phyloP scores from a whole-genome alignment of 176 grass and related monocot species.

The Musa beccarii region DNA sequence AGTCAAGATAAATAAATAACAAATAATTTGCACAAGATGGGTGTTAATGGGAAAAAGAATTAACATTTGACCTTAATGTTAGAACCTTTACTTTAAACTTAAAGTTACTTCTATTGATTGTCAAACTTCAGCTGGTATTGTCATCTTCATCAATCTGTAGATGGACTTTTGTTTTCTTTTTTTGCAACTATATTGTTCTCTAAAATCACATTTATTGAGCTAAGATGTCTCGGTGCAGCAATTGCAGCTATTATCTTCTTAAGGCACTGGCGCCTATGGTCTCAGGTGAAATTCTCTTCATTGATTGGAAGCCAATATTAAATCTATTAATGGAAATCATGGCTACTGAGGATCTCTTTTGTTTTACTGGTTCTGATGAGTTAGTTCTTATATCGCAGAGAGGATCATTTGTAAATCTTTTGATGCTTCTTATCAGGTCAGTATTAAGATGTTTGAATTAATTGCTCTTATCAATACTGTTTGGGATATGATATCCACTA shows the following conservation, averaged over 20 bases:
- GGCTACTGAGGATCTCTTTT: no score
- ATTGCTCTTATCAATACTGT: neutral
- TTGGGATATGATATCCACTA: neutral
- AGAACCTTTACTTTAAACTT: no score
- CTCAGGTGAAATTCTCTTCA: conserved; percentile 27
- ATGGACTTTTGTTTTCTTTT: neutral
- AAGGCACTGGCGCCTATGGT: conserved; percentile 29
- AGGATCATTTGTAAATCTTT: conserved; percentile 44
- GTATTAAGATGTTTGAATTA: neutral
- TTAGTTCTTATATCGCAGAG: conserved; percentile 18
- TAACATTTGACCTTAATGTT: no score
- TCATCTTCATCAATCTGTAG: no score
- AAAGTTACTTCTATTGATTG: no score
- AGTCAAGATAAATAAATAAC: no score
- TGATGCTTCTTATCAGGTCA: conserved; percentile 51
- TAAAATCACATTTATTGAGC: conserved; percentile 1
- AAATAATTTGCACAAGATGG: no score
- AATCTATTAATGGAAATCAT: no score
- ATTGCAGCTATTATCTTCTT: conserved; percentile 49
- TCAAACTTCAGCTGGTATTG: no score
- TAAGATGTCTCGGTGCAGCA: conserved; percentile 38
- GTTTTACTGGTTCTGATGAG: neutral
- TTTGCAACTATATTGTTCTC: neutral
- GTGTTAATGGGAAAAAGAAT: no score
- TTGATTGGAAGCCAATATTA: no score